A percentile compares a stretch with the other conserved stretches of the same genome.
phyloP scores from a whole-genome alignment of 2,329 filamentous ascomycete genomes.

The Acrocalymma vagum region DNA sequence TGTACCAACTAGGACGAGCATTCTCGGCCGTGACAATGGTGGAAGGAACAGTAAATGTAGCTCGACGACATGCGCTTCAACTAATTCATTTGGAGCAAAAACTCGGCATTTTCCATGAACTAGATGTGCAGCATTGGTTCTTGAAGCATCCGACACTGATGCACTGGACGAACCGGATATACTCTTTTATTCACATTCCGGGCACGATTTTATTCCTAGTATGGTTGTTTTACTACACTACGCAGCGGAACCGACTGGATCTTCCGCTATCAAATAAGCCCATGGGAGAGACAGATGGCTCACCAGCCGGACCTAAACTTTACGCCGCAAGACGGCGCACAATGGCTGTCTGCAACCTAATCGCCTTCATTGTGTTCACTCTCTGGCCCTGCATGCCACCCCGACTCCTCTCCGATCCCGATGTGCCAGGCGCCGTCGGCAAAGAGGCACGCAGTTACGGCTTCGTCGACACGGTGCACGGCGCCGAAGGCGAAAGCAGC shows the following conservation, averaged over 20 bases:
- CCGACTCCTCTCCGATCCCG: slow-evolving; percentile 61
- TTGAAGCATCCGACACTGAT: slow-evolving; percentile 64
- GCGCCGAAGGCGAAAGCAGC: slow-evolving; percentile 66
- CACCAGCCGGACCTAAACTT: slow-evolving; percentile 58
- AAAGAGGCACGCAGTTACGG: slow-evolving; percentile 67
- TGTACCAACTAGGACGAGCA: slow-evolving; percentile 78
- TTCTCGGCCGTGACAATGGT: slow-evolving; percentile 75
- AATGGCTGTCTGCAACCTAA: slow-evolving; percentile 66
- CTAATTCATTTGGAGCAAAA: slow-evolving; percentile 72
- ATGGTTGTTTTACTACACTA: slow-evolving; percentile 75
- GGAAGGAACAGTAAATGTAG: slow-evolving; percentile 72
- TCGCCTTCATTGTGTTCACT: slow-evolving; percentile 68
- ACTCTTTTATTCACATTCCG: slow-evolving; percentile 81
- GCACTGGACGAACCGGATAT: slow-evolving; percentile 75
- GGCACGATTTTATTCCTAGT: slow-evolving; percentile 76
- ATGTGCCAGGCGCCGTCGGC: slow-evolving; percentile 64
- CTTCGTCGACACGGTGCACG: slow-evolving; percentile 68
- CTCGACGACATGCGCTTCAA: slow-evolving; percentile 73
- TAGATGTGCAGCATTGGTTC: slow-evolving; percentile 67
- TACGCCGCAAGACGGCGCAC: slow-evolving; percentile 65
- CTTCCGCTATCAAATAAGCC: slow-evolving; percentile 50
- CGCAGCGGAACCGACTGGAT: slow-evolving; percentile 63
- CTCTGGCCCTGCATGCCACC: slow-evolving; percentile 70
- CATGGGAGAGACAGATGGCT: slow-evolving; percentile 46
- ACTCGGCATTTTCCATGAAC: slow-evolving; percentile 72